Evolutionary conservation across 208 protist species (phyloP).

Genomic region (Porcisia hertigi): DNA sequence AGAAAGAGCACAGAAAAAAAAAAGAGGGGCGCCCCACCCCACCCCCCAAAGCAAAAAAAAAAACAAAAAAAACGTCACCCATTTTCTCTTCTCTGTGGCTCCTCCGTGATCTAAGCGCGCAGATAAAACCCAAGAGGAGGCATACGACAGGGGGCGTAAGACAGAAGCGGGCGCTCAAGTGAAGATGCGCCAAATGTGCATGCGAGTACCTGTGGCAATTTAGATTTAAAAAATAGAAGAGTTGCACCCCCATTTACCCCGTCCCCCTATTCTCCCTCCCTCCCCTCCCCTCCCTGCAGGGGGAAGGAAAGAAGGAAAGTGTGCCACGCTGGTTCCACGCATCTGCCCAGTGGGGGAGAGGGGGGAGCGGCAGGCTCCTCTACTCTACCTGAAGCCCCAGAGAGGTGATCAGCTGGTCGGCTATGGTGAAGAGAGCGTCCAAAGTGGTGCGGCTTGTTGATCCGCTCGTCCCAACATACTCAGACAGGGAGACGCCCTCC

Average conservation of each 20-base stretch:
- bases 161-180: neutral
- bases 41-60: neutral
- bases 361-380: neutral
- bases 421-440: slow-evolving; percentile 44
- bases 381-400: slow-evolving; percentile 34
- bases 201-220: neutral
- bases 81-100: neutral
- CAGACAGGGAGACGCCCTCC: slow-evolving; percentile 69
- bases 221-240: neutral
- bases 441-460: slow-evolving; percentile 46
- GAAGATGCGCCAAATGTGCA: neutral
- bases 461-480: slow-evolving; percentile 38
- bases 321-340: neutral
- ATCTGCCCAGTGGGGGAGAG: no score
- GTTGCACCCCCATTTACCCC: neutral
- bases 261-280: neutral
- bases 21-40: neutral
- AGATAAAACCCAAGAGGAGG: neutral
- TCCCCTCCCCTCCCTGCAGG: neutral
- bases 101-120: neutral
- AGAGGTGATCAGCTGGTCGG: slow-evolving; percentile 41
- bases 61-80: neutral
- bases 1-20: neutral
- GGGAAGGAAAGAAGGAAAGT: neutral
- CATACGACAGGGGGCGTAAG: neutral